Percentiles rank a stretch among this genome's conserved stretches.
Evolutionary conservation across 495 filamentous ascomycete genomes (phyloP).

Genomic region (Rusavskia elegans): DNA sequence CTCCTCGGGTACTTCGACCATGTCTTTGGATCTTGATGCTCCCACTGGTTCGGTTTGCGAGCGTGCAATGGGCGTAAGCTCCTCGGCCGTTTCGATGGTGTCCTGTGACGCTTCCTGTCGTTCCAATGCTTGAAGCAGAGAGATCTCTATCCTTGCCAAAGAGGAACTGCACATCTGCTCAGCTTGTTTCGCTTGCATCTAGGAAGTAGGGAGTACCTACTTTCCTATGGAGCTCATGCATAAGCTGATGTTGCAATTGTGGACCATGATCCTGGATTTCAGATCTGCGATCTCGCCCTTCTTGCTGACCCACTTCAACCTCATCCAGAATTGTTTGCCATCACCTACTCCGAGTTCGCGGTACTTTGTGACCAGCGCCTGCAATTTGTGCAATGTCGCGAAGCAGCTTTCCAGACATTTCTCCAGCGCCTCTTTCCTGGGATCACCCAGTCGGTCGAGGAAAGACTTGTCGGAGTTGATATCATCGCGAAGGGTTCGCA

Average conservation of each 20-base stretch:
- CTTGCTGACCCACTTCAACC: constrained; percentile 21
- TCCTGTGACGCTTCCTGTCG: constrained; percentile 10
- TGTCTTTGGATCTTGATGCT: background rate
- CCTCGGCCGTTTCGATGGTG: background rate
- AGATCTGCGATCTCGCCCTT: constrained; percentile 19
- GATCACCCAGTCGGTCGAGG: constrained; percentile 15
- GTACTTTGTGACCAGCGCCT: constrained; percentile 17
- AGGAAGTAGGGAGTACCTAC: constrained; percentile 10
- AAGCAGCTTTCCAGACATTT: constrained; percentile 17
- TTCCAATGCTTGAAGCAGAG: constrained; percentile 15
- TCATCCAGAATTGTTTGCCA: constrained; percentile 21
- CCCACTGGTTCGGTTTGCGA: background rate
- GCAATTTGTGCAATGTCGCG: constrained; percentile 16
- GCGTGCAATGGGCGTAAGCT: background rate
- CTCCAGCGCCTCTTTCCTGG: constrained; percentile 16
- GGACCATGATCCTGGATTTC: constrained; percentile 22
- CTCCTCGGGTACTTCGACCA: background rate
- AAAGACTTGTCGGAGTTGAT: constrained; percentile 17
- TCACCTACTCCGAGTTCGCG: constrained; percentile 15
- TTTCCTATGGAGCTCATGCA: constrained; percentile 24
- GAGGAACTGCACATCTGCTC: constrained; percentile 11
- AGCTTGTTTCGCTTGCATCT: no score
- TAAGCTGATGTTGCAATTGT: constrained; percentile 21
- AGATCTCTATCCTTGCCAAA: constrained; percentile 15
- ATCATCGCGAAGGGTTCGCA: constrained; percentile 18